Base-by-base conservation (phyloP, 2,329 filamentous ascomycete species). In the Penicillium sp. region DNA sequence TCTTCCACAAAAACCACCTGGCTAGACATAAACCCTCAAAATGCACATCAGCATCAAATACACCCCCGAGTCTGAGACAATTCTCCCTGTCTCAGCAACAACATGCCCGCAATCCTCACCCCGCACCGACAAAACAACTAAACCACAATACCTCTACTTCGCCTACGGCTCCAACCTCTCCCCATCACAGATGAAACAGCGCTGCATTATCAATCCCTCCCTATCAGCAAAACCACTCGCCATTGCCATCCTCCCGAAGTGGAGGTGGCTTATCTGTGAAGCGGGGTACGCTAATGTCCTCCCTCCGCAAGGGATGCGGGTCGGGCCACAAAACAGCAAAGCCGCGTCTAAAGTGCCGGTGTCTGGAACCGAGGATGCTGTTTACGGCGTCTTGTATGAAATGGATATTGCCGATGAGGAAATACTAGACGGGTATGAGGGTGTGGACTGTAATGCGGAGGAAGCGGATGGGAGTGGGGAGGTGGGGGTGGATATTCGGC, bases 161-260 rank as follows among this genome's bases (percentile, higher is more conserved):
- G 75, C 76, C 52, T 78, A 75, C 57, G 76, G 76, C 50, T 77
- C 75, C 43, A 78, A 78, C 54, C 73, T 78, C 27, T 78, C 76
- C 5, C 68, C 71, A 24, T 70, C 67, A 3, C 76, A 78, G 50
- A 78, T 78, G 76, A 61, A 62, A 39, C 50, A 67, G 13, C 74
- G 76, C 48, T 76, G 75, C 56, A 63, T 50, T n/a, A 54, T 66
- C 43, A 62, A 70, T 46, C 72, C 75, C 1, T 27, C 57, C 16
- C 63, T 64, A 19, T 77, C 75, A 14, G 66, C 67, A 4, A 66
- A 63, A 10, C 75, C 76, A 1, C 61, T 77, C 1, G 76, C 72
- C 16, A 70, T 78, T 52, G 76, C 75, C 19, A 66, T 68, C 1
- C 69, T 78, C 1, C 70, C 75, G 21, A 56, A 59, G 24, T 75